A percentile compares a stretch with the other conserved stretches of the same genome.
Conservation (phyloP, 192 early-diverging fungal species). For the Geranomyces variabilis region DNA sequence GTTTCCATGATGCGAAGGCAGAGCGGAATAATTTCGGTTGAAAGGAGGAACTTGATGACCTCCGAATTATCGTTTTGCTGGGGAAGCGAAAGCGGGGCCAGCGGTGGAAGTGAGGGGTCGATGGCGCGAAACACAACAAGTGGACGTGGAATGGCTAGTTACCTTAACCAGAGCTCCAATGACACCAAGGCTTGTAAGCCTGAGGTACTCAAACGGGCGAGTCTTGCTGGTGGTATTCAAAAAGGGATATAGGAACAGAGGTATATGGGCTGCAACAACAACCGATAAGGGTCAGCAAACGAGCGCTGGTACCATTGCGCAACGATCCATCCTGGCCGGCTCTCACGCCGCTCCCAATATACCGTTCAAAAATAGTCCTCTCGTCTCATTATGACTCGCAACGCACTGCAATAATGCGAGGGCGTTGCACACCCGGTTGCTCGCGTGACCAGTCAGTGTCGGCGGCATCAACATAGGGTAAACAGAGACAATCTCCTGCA, state of each 20-base stretch:
- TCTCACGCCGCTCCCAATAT: conserved; percentile 8
- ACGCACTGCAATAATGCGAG: conserved; percentile 94
- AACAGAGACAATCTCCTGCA: conserved; percentile 95
- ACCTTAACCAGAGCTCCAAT: conserved; percentile 97
- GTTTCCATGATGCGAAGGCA: conserved; percentile 99
- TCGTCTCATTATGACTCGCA: conserved; percentile 90
- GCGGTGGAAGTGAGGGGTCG: background rate
- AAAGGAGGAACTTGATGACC: conserved; percentile 91
- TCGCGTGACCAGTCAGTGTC: conserved; percentile 81
- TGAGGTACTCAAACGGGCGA: conserved; percentile 93
- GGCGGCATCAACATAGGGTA: conserved; percentile 90
- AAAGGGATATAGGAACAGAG: conserved; percentile 96
- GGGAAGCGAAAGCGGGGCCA: background rate
- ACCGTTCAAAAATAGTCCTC: conserved; percentile 80
- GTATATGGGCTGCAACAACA: conserved; percentile 77
- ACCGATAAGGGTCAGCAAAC: background rate
- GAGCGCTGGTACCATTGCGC: background rate
- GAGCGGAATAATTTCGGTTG: conserved; percentile 96
- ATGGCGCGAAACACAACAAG: conserved; percentile 4
- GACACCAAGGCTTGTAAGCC: conserved; percentile 91
- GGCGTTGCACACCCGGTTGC: conserved; percentile 96
- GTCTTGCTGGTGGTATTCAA: conserved; percentile 95
- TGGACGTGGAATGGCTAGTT: background rate
- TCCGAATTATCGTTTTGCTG: conserved; percentile 90
- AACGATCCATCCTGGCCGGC: conserved; percentile 22